Base-by-base conservation (phyloP, 805 yeast genomes). In the Cyberlindnera americana region DNA sequence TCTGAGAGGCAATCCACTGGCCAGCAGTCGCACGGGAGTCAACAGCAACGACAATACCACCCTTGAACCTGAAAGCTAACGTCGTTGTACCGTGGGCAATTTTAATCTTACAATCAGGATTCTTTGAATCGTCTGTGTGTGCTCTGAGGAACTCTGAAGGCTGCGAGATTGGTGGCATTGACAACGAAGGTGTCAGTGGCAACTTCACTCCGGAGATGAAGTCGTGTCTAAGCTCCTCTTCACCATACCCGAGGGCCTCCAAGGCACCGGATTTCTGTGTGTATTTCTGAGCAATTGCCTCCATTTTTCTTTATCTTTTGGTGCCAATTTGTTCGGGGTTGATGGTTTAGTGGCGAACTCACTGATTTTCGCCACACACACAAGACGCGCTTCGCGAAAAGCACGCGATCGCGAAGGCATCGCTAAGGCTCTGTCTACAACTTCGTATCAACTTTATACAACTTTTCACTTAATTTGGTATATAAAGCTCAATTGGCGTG, bases 51-150 rank as follows among this genome's bases (percentile, higher is more conserved):
- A 83, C 70, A 51, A 93, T 90, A 18, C 99, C 99, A 19, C 91
- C 96, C 67, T 91, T 80, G 66, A 90, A 93, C 64, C 97, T 75
- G 70, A 93, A 93, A 9, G 98, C 96, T 54, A 93, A 72, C 12
- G 99, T 93, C 6, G 99, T 93, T n/a, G 99, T 93, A 63, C 99
- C 99, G 65, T 93, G 99, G 17, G 97, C 96, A 57, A 93, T 85
- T 63, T 93, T 91, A 69, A 93, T 91, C 57, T 81, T 84, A 66
- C 95, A 90, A 60, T 89, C 97, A 19, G 95, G 95, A 61, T 90
- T 91, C 45, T 80, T 60, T 15, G 88, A 81, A 64, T 93, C 97
- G 65, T 93, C 99, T 7, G 99, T 93, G 65, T 93, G 97, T n/a
- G 97, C 97, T 62, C 98, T 76, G 51, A 93, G 70, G 61, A 91